A percentile compares a stretch with the other conserved stretches of the same genome.
phyloP scores from a whole-genome alignment of 768 basidiomycete species.

The Kwoniella dendrophila region DNA sequence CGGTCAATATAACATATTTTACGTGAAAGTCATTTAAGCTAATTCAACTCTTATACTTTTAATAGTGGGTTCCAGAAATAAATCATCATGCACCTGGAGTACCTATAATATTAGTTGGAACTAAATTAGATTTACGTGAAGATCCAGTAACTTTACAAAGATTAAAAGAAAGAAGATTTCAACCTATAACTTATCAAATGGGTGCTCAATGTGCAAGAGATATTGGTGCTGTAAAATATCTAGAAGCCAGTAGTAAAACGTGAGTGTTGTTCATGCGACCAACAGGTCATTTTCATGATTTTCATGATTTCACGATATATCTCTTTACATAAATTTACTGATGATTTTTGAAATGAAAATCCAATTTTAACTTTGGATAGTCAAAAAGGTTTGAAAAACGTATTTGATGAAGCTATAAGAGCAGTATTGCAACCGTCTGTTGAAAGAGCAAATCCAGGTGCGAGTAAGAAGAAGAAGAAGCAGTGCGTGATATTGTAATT shows the following conservation, averaged over 20 bases:
- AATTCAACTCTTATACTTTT: background rate
- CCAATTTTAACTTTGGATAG: slow-evolving; percentile 62
- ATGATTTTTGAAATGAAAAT: background rate
- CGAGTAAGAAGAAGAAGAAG: slow-evolving; percentile 55
- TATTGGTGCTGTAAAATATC: slow-evolving; percentile 82
- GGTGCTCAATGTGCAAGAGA: slow-evolving; percentile 90
- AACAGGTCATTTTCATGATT: background rate
- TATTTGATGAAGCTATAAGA: slow-evolving; percentile 98
- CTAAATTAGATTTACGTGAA: slow-evolving; percentile 95
- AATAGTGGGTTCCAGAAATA: slow-evolving; percentile 65
- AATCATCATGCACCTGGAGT: slow-evolving; percentile 95
- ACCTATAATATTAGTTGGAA: slow-evolving; percentile 90
- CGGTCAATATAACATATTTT: too few species aligned
- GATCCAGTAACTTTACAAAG: slow-evolving; percentile 90
- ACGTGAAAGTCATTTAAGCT: too few species aligned
- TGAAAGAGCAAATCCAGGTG: slow-evolving; percentile 15
- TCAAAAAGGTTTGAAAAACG: slow-evolving; percentile 97
- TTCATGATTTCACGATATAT: background rate
- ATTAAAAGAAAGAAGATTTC: slow-evolving; percentile 93
- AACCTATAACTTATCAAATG: slow-evolving; percentile 80
- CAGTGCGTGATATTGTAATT: slow-evolving; percentile 56
- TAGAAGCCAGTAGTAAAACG: slow-evolving; percentile 53
- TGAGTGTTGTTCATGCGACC: slow-evolving; percentile 26
- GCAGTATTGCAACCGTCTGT: slow-evolving; percentile 66
- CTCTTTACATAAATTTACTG: background rate